Evolutionary conservation across 192 early-diverging fungal species (phyloP).

Genomic region (Phlyctochytrium planicorne): DNA sequence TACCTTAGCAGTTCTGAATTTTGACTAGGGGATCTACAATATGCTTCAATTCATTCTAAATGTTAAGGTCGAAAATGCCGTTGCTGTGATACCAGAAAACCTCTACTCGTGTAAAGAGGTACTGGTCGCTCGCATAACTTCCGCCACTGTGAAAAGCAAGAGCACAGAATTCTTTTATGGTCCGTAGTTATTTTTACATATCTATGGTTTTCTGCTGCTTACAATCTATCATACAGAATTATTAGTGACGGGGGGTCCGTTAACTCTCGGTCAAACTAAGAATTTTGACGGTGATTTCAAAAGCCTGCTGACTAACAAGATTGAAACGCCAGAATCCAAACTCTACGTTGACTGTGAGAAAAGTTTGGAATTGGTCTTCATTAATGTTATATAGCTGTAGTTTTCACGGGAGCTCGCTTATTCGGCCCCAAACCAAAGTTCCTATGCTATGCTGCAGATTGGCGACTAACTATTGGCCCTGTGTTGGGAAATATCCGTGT

Average conservation of each 20-base stretch:
- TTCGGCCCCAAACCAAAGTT: constrained; percentile 69
- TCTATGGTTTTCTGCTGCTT: too few species aligned
- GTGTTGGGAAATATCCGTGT: constrained; percentile 69
- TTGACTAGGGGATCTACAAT: neutral
- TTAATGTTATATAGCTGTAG: constrained; percentile 18
- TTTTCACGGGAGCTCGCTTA: constrained; percentile 55
- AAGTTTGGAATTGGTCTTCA: too few species aligned
- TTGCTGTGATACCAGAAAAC: neutral
- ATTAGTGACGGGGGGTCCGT: too few species aligned
- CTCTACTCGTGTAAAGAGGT: too few species aligned
- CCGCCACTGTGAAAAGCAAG: neutral
- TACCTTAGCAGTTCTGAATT: too few species aligned
- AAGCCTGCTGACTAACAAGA: neutral
- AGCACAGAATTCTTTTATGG: constrained; percentile 8
- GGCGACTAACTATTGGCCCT: constrained; percentile 59
- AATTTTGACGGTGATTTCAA: neutral
- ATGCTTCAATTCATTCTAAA: neutral
- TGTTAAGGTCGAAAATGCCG: neutral
- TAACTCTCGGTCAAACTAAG: too few species aligned
- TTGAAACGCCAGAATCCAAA: neutral
- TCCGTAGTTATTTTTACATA: neutral
- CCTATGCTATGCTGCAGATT: constrained; percentile 67
- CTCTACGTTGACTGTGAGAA: constrained; percentile 1
- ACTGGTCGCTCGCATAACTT: constrained; percentile 4
- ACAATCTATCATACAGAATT: too few species aligned